Evolutionary conservation across 2,329 filamentous ascomycete species (phyloP).

Genomic region (Ascocoryne sarcoides): DNA sequence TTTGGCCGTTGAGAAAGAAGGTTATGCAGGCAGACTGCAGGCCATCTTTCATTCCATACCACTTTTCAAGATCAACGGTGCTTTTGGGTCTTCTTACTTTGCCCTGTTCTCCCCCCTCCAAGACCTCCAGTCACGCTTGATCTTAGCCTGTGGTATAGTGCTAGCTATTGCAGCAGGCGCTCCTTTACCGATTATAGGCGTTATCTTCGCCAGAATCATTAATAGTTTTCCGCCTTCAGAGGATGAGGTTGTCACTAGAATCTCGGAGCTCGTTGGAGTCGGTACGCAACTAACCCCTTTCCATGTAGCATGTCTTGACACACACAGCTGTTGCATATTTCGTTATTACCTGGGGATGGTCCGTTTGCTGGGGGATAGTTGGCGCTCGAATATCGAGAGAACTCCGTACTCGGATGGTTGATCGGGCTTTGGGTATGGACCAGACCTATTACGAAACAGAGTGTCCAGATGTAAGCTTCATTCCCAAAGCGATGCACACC

Average conservation of each 20-base stretch:
- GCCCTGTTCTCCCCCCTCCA: constrained; percentile 38
- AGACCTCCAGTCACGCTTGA: constrained; percentile 28
- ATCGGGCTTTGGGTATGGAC: constrained; percentile 40
- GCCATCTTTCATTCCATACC: neutral
- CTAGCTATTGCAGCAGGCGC: constrained; percentile 49
- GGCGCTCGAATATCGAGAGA: constrained; percentile 40
- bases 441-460: constrained; percentile 43
- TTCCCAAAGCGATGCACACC: neutral
- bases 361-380: constrained; percentile 40
- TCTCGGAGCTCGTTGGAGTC: constrained; percentile 32
- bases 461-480: constrained; percentile 37
- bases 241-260: constrained; percentile 32
- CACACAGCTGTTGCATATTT: constrained; percentile 37
- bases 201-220: constrained; percentile 55
- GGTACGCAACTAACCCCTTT: constrained; percentile 6
- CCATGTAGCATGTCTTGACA: constrained; percentile 2
- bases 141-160: constrained; percentile 33
- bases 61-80: constrained; percentile 3
- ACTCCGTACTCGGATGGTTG: constrained; percentile 37
- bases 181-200: constrained; percentile 54
- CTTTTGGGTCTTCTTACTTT: constrained; percentile 36
- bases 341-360: constrained; percentile 39
- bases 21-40: neutral
- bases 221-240: constrained; percentile 45
- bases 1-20: neutral